A percentile compares a stretch with the other conserved stretches of the same genome.
Conservation (phyloP, 352 stramenopile species). For the Pythium pectinolyticum region DNA sequence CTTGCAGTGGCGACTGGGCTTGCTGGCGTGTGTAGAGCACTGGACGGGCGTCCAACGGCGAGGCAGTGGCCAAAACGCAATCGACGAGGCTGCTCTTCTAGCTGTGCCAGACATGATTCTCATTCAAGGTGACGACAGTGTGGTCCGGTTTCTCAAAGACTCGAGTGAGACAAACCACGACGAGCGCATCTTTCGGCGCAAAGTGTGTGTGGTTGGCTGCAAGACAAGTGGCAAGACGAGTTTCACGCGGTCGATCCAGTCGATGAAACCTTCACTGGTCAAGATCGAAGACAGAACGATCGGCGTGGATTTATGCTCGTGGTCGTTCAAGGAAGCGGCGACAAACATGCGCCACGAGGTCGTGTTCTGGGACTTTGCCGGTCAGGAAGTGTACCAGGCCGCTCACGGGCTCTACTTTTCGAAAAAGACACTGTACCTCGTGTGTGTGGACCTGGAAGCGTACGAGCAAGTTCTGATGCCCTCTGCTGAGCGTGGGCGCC, state of each 20-base stretch:
- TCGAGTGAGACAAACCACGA: neutral
- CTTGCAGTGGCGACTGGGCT: neutral
- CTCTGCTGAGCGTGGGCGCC: neutral
- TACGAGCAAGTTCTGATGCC: neutral
- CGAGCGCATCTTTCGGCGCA: slow-evolving; percentile 4
- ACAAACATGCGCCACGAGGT: neutral
- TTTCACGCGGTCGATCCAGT: slow-evolving; percentile 25
- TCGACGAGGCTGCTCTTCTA: neutral
- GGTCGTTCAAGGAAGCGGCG: slow-evolving; percentile 5
- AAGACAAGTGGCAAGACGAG: slow-evolving; percentile 28
- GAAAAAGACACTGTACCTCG: neutral
- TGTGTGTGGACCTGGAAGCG: slow-evolving; percentile 3
- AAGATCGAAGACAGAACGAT: slow-evolving; percentile 19
- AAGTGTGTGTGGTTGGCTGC: slow-evolving; percentile 26
- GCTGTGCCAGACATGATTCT: neutral
- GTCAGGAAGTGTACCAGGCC: neutral
- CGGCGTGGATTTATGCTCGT: slow-evolving; percentile 27
- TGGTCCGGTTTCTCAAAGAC: neutral
- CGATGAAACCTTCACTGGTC: slow-evolving; percentile 2
- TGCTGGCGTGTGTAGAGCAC: neutral
- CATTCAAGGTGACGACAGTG: neutral
- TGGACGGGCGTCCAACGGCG: neutral
- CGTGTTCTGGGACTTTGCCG: slow-evolving; percentile 6
- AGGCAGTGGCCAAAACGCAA: too few species aligned
- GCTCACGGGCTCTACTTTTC: neutral